Base-by-base conservation (phyloP, 2,329 filamentous ascomycete species). In the Neonectria magnoliae region DNA sequence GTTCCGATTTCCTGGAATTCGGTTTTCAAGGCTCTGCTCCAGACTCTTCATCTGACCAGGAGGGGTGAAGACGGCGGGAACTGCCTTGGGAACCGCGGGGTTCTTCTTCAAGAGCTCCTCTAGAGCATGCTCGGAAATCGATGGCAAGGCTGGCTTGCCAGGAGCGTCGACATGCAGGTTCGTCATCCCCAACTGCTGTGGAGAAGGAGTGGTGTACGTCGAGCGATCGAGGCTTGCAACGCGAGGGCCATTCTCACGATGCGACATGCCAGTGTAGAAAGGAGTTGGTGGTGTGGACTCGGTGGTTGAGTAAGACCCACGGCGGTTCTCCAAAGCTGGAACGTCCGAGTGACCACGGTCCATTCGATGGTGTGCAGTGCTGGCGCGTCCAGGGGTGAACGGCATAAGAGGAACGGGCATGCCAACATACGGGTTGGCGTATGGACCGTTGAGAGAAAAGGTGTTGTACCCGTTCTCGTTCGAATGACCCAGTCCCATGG, bases 1-100 rank as follows among this genome's bases (percentile, higher is more conserved):
- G 75, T 99, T 99, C 68, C 94, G 96, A 76, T 98, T 97, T 48
- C 94, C 94, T 52, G 92, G 83, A 62, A 90, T 96, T 64, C 94
- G 92, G 75, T 98, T 98, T 81, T 97, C 93, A 53, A 99, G 85
- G 76, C 94, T 97, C 79, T 97, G 94, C 68, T 97, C 95, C 29
- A 98, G 88, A 45, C 92, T 94, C 85, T 97, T 93, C 82, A 93
- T 89, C 74, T 92, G 92, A 62, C 95, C 94, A 25, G 90, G 91
- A 29, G 93, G 93, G 62, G 92, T 94, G 76, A 93, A 94, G 69
- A 94, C 90, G 7, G 96, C 95, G 16, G 95, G 95, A 50, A 99
- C 94, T 55, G 96, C 95, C 68, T 88, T 87, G 20, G 96, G 96
- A 67, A 99, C 92, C 0, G 89, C 80, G 18, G 96, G 96, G n/a